Percentiles rank a stretch among this genome's conserved stretches.
Conservation (phyloP, 768 basidiomycete species). For the Russula brevipes region DNA sequence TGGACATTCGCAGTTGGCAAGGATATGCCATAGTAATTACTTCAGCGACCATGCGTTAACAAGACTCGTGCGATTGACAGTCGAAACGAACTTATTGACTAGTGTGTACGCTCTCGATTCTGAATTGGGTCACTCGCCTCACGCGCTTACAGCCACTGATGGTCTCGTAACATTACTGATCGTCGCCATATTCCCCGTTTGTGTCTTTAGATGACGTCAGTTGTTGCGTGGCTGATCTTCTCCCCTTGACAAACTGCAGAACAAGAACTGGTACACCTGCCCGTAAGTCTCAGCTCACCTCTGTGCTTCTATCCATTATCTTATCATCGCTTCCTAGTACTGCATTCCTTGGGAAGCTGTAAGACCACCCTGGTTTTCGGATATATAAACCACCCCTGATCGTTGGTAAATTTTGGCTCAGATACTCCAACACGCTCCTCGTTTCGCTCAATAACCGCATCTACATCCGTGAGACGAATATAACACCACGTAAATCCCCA, state of each 20-base stretch:
- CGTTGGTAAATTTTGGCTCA: neutral
- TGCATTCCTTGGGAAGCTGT: constrained; percentile 15
- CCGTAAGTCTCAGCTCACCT: constrained; percentile 2
- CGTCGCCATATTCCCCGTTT: neutral
- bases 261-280: constrained; percentile 13
- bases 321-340: neutral
- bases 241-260: neutral
- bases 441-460: constrained; percentile 18
- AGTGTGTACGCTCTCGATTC: neutral
- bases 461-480: neutral
- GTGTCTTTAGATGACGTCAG: neutral
- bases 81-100: constrained; percentile 14
- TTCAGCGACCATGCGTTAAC: neutral
- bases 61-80: constrained; percentile 1
- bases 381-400: neutral
- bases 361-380: neutral
- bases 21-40: neutral
- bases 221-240: neutral
- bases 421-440: constrained; percentile 15
- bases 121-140: neutral
- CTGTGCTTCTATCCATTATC: neutral
- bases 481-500: neutral
- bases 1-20: neutral
- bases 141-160: neutral
- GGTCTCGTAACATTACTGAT: neutral